These are phyloP conservation scores for Crithidia sp. DNA, from an alignment of 208 protist species.

Conservation along the genomic window DNA sequence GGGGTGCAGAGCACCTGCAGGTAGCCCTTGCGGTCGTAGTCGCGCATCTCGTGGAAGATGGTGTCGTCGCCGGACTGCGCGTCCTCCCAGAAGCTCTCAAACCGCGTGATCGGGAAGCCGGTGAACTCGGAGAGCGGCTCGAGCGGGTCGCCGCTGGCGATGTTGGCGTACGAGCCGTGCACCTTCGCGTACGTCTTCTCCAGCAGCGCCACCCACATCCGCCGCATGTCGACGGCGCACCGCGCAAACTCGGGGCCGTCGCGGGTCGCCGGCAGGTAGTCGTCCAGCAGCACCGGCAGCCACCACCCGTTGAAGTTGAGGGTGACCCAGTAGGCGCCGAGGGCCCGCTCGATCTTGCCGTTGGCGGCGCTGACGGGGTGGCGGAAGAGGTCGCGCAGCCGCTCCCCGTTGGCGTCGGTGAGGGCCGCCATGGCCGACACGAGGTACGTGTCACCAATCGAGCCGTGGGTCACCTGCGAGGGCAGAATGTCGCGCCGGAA, in stretches of 20 bases:
- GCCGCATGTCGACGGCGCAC: constrained; percentile 64
- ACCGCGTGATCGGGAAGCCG: constrained; percentile 76
- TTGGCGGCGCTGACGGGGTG: constrained; percentile 62
- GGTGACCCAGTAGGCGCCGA: constrained; percentile 81
- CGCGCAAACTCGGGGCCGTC: constrained; percentile 66
- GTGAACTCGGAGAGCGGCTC: constrained; percentile 80
- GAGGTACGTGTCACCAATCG: constrained; percentile 85
- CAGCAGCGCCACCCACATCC: constrained; percentile 84
- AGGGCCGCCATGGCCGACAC: constrained; percentile 69
- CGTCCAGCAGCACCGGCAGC: constrained; percentile 77
- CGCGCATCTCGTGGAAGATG: constrained; percentile 59
- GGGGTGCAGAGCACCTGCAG: constrained; percentile 80
- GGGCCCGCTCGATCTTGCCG: constrained; percentile 55
- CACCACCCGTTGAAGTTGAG: constrained; percentile 89
- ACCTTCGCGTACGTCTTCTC: constrained; percentile 92
- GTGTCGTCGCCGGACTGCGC: constrained; percentile 44
- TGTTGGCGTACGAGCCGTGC: constrained; percentile 82
- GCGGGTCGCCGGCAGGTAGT: constrained; percentile 69
- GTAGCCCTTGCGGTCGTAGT: constrained; percentile 51
- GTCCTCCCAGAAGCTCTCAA: constrained; percentile 59
- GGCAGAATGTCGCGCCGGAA: constrained; percentile 72
- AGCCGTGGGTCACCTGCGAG: constrained; percentile 71
- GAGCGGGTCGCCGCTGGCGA: constrained; percentile 76
- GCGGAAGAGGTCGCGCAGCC: constrained; percentile 65
- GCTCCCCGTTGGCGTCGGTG: constrained; percentile 40